phyloP scores from a whole-genome alignment of 1,284 basidiomycete species.

The Austroboletus olivaceoglutinosus region DNA sequence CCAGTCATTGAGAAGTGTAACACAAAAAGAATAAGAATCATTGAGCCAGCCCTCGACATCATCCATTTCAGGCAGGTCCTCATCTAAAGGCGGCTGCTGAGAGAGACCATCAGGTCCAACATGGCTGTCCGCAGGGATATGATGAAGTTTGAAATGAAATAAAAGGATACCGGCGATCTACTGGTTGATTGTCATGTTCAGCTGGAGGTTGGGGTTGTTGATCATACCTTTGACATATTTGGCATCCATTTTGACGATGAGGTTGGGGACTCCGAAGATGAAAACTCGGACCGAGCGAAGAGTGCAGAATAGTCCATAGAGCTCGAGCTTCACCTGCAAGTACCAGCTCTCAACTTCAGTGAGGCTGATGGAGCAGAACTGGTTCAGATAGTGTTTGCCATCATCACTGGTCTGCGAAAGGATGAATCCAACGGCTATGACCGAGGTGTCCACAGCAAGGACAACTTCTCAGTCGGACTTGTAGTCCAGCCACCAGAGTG shows the following conservation, averaged over 20 bases:
- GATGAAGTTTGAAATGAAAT: conserved; percentile 37
- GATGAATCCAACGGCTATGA: neutral
- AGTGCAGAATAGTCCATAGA: neutral
- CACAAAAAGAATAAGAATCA: neutral
- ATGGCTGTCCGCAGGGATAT: conserved; percentile 9
- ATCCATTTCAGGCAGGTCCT: neutral
- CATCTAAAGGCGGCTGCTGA: neutral
- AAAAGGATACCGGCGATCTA: conserved; percentile 41
- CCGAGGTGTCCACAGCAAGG: neutral
- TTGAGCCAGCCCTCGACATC: neutral
- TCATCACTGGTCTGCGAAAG: neutral
- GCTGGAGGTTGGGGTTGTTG: conserved; percentile 16
- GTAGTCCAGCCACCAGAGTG: no score
- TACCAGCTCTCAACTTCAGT: neutral
- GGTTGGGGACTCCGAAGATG: neutral
- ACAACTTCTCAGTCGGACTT: neutral
- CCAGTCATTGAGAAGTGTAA: neutral
- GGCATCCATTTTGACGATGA: neutral
- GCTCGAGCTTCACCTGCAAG: neutral
- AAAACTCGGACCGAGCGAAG: neutral
- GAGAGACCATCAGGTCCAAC: conserved; percentile 31
- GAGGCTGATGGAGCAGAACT: neutral
- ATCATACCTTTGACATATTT: conserved; percentile 15
- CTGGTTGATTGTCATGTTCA: conserved; percentile 36
- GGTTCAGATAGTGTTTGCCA: neutral